phyloP scores from a whole-genome alignment of 768 basidiomycete species.

The Infundibulicybe gibba region DNA sequence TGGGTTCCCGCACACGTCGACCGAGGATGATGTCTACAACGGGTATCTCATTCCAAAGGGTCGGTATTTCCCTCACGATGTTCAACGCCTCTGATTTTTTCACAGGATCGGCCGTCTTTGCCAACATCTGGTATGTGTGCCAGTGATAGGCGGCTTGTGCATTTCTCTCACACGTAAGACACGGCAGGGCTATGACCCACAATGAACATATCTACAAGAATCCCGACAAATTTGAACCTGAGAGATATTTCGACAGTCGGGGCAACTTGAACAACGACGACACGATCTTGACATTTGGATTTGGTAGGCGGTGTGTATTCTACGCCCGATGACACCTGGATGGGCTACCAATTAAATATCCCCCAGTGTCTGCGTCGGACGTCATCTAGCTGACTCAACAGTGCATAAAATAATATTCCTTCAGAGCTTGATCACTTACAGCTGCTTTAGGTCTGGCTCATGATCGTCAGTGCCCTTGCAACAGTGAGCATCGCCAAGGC shows the following conservation, averaged over 20 bases:
- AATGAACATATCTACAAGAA: background rate
- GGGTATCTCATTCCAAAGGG: slow-evolving; percentile 16
- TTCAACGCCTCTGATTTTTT: background rate
- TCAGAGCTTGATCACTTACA: background rate
- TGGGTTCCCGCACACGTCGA: slow-evolving; percentile 14
- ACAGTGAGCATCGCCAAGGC: background rate
- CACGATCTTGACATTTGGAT: background rate
- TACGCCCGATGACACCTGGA: background rate
- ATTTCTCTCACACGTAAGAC: background rate
- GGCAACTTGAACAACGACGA: background rate
- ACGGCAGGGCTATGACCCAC: background rate
- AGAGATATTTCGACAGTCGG: background rate
- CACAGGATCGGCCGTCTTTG: slow-evolving; percentile 3
- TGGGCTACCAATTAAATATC: background rate
- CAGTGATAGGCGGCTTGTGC: background rate
- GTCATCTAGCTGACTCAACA: background rate
- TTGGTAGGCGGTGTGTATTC: background rate
- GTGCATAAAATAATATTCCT: background rate
- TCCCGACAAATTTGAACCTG: background rate
- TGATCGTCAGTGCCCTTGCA: background rate
- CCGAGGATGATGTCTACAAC: slow-evolving; percentile 13
- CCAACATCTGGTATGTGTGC: slow-evolving; percentile 7
- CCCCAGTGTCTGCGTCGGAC: background rate
- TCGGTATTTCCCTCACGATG: slow-evolving; percentile 6
- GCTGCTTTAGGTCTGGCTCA: background rate